Percentiles rank a stretch among this genome's conserved stretches.
These are phyloP conservation scores for Penicillium samsonianum DNA, from an alignment of 495 filamentous ascomycete genomes.

Conservation along the genomic window DNA sequence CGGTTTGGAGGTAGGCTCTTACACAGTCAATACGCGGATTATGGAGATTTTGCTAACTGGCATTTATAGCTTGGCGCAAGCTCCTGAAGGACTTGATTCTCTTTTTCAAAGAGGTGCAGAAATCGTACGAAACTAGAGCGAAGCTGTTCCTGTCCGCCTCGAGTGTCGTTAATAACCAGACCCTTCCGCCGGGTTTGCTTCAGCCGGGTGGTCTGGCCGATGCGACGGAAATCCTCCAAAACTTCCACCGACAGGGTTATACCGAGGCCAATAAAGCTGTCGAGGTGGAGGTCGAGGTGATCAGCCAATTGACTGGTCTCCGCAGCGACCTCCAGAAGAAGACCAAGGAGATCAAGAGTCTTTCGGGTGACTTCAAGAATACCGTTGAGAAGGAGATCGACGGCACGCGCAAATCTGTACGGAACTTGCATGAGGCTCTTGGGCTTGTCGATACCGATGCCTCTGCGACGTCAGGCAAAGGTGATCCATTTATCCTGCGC, in stretches of 20 bases:
- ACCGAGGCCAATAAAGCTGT: conserved; percentile 82
- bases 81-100: conserved; percentile 91
- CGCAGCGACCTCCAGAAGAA: conserved; percentile 89
- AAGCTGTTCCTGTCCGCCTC: conserved; percentile 83
- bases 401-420: conserved; percentile 63
- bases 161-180: conserved; percentile 79
- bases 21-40: background rate
- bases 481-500: conserved; percentile 85
- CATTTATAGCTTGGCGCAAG: conserved; percentile 80
- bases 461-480: conserved; percentile 72
- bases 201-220: conserved; percentile 81
- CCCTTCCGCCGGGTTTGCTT: conserved; percentile 69
- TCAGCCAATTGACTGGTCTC: conserved; percentile 80
- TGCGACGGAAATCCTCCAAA: conserved; percentile 74
- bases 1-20: conserved; percentile 78
- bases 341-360: conserved; percentile 93
- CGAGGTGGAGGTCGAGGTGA: conserved; percentile 88
- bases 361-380: conserved; percentile 94
- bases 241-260: conserved; percentile 81
- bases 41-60: conserved; percentile 18
- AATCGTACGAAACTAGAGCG: conserved; percentile 81
- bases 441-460: conserved; percentile 76
- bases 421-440: conserved; percentile 76
- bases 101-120: conserved; percentile 92
- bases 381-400: conserved; percentile 59